Base-by-base conservation (phyloP, 305 asterid species). In the Salvia sclarea region DNA sequence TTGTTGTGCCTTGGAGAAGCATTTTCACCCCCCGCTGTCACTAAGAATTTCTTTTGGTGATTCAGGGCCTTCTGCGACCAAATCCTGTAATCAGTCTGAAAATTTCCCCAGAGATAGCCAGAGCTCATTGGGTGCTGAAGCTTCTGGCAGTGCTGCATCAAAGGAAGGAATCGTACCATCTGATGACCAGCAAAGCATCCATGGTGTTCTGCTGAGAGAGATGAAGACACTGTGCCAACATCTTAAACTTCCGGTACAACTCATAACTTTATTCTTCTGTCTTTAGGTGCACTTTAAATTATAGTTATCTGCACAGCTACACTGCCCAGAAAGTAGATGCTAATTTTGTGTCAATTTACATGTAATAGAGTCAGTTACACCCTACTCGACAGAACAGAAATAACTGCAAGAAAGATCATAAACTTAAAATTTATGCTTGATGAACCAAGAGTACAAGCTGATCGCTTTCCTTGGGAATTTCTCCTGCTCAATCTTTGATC, bases 191-290 rank as follows among this genome's bases (percentile, higher is more conserved):
- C 80, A 83, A 79, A 73, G 70, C 71, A 77, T 82, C 71, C 84
- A 84, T 59, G 56, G 24, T 70, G 76, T 66, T 78, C 82, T 94
- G 77, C 88, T 71, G 66, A 80, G 77, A 68, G 90, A 85, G 76
- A 76, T 86, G 64, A 73, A 45, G 22, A 85, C 76, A 80, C 88
- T 94, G 4, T 85, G 95, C 76, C 76, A 79, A 71, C 64, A 73
- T 75, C 89, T 94, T 66, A 78, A 83, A 68, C 80, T 91, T 73
- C 68, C 96, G 90, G 99, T 94, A 91, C 69, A 50, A 66, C 78
- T 78, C 68, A 50, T 60, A 14, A 21, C 47, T 71, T 60, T 16
- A 38, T 48, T 62, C 7, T 76, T 59, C 20, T 38, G 8, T 22
- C 14, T 22, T 52, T 24, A 48, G 52, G 28, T 54, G 37, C 52